Base-by-base conservation (phyloP, 176 grass and related monocot genomes). In the Thalia dealbata region DNA sequence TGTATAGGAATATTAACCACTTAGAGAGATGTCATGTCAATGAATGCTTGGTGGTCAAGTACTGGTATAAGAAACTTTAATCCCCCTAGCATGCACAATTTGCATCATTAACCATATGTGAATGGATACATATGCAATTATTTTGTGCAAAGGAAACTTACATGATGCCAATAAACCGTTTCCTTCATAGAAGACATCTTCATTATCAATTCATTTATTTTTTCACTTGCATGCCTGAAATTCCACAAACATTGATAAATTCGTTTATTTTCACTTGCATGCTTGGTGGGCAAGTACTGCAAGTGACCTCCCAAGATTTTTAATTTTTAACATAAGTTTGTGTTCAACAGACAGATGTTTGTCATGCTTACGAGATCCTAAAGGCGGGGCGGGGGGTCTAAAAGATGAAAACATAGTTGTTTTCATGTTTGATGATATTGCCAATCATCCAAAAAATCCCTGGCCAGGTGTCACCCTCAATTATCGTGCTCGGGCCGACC, bases 401-500 rank as follows among this genome's bases (percentile, higher is more conserved):
- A 97, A 88, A 75, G 90, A 97, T 42, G 85, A 93, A 73, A 97
- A 97, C 58, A 97, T 97, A 75, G 84, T 93, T 24, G 74, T 97
- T 64, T 97, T 97, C 80, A 97, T 97, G 95, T 97, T 93, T 25
- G 87, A 97, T 16, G 95, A 97, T 62, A 99, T 99, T 69, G 95
- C 95, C 7, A 22, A 91, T 81, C 82, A 68, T 69, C 10, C 15
- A 14, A 87, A 99, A 81, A 99, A 93, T 64, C 95, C 95, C 0
- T 86, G 87, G 65, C 83, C 67, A 0, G 87, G 90, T 38, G 79
- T 88, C 62, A 85, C 93, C 70, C 93, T 99, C 79, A 99, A 99
- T 74, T 87, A 93, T 74, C 86, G 90, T 99, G n/a, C n/a, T n/a
- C n/a, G n/a, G n/a, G n/a, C n/a, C n/a, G n/a, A n/a, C n/a, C n/a